A percentile compares a stretch with the other conserved stretches of the same genome.
Conservation (phyloP, 257 asterid genomes). For the Solanum pennellii region DNA sequence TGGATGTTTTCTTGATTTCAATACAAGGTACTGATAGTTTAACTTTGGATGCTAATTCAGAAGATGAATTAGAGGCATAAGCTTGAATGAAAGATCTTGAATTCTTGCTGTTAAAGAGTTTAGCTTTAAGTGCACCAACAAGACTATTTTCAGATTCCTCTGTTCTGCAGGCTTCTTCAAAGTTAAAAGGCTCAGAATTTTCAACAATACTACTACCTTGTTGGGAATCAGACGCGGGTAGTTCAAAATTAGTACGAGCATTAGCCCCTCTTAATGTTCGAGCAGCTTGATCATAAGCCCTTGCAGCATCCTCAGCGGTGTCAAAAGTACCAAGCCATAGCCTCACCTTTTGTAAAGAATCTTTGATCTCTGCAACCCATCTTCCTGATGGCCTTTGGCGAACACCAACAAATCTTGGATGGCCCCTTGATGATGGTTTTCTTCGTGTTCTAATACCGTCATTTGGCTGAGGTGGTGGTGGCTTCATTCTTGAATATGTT, state of each 20-base stretch:
- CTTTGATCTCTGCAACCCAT: slow-evolving; percentile 93
- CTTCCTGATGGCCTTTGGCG: slow-evolving; percentile 80
- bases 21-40: background rate
- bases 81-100: slow-evolving; percentile 10
- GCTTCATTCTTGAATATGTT: background rate
- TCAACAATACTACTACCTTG: background rate
- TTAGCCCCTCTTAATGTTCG: slow-evolving; percentile 55
- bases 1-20: background rate
- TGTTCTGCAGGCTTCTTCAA: slow-evolving; percentile 60
- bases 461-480: background rate
- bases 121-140: slow-evolving; percentile 59
- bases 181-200: slow-evolving; percentile 42
- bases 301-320: slow-evolving; percentile 76
- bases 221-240: slow-evolving; percentile 16
- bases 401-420: slow-evolving; percentile 65
- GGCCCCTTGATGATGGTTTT: slow-evolving; percentile 57
- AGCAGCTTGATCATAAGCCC: slow-evolving; percentile 75
- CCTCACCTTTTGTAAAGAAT: slow-evolving; percentile 68
- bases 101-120: slow-evolving; percentile 26
- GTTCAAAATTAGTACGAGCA: slow-evolving; percentile 66
- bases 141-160: slow-evolving; percentile 51
- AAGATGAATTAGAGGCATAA: background rate
- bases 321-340: slow-evolving; percentile 82
- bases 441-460: slow-evolving; percentile 19
- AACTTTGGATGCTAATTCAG: background rate